These are phyloP conservation scores for Dacryopinax primogenitus DNA, from an alignment of 768 basidiomycete species.

Conservation along the genomic window DNA sequence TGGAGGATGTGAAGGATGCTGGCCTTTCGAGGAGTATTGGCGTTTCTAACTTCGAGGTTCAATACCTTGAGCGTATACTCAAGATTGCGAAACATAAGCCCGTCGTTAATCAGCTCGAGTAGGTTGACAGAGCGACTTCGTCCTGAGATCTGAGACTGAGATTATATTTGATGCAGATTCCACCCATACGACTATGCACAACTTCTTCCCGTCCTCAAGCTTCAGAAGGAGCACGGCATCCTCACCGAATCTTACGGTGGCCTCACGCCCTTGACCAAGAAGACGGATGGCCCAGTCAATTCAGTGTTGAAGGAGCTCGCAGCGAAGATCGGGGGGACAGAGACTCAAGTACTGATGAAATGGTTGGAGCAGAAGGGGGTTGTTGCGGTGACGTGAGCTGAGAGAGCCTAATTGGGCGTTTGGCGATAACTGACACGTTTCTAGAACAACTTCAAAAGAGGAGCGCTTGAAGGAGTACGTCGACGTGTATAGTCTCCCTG, in stretches of 20 bases:
- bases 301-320: constrained; percentile 29
- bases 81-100: constrained; percentile 24
- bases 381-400: constrained; percentile 26
- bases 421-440: not conserved
- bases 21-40: constrained; percentile 29
- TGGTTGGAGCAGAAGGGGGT: constrained; percentile 23
- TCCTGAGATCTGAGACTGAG: not conserved
- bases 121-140: not conserved
- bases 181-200: constrained; percentile 27
- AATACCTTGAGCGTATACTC: constrained; percentile 26
- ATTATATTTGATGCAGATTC: constrained; percentile 26
- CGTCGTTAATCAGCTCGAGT: constrained; percentile 26
- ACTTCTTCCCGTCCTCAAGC: constrained; percentile 20
- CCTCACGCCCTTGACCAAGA: constrained; percentile 39
- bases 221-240: constrained; percentile 29
- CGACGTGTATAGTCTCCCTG: constrained; percentile 17
- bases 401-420: too few species aligned
- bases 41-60: constrained; percentile 29
- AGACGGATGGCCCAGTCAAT: constrained; percentile 39
- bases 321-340: constrained; percentile 17
- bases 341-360: constrained; percentile 15
- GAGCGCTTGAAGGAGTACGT: constrained; percentile 26
- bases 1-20: constrained; percentile 23
- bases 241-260: constrained; percentile 33
- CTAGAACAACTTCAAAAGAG: constrained; percentile 28